These are phyloP conservation scores for Blastobotrys parvus DNA, from an alignment of 805 yeast species.

Conservation along the genomic window DNA sequence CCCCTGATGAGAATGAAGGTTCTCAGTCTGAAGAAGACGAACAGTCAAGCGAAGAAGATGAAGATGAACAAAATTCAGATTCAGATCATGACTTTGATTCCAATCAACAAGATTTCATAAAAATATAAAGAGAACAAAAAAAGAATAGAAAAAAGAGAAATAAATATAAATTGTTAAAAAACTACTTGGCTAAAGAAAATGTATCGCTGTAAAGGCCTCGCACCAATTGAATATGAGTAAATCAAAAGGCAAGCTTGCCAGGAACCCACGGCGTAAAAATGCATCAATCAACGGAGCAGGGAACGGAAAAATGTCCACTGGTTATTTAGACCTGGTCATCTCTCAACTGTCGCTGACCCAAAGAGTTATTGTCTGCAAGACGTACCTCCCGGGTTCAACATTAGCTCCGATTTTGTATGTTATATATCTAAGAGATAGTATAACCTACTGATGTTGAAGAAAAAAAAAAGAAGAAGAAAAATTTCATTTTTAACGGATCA, in stretches of 20 bases:
- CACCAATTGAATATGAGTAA: slow-evolving; percentile 11
- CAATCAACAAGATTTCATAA: slow-evolving; percentile 8
- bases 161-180: slow-evolving; percentile 5
- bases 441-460: slow-evolving; percentile 23
- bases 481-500: too few species aligned
- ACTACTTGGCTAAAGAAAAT: slow-evolving; percentile 9
- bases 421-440: slow-evolving; percentile 23
- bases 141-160: slow-evolving; percentile 4
- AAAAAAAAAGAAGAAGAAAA: slow-evolving; percentile 7
- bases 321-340: slow-evolving; percentile 20
- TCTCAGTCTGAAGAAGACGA: slow-evolving; percentile 7
- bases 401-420: slow-evolving; percentile 17
- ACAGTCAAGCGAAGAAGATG: slow-evolving; percentile 12
- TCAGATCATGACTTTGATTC: slow-evolving; percentile 10
- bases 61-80: slow-evolving; percentile 13
- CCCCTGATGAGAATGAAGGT: slow-evolving; percentile 5
- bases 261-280: slow-evolving; percentile 19
- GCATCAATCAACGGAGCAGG: slow-evolving; percentile 30
- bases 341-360: slow-evolving; percentile 20
- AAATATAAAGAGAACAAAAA: slow-evolving; percentile 1
- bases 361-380: slow-evolving; percentile 15
- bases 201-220: slow-evolving; percentile 28
- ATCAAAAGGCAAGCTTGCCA: slow-evolving; percentile 18
- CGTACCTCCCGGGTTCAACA: slow-evolving; percentile 8
- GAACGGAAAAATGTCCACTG: slow-evolving; percentile 30